phyloP scores from a whole-genome alignment of 148 eudicot genomes.

The Bassia scoparia region DNA sequence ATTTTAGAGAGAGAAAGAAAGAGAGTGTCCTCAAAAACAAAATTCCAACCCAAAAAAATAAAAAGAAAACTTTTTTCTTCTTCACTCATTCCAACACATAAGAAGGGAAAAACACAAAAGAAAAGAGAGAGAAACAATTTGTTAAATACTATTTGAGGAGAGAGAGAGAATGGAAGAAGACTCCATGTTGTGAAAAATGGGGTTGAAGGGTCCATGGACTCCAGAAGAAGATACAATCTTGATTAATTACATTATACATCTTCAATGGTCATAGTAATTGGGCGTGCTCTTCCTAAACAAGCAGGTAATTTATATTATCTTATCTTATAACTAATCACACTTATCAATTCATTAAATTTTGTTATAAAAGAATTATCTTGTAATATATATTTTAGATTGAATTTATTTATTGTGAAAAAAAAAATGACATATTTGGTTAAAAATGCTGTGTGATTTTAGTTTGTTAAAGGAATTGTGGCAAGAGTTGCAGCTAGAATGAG shows the following conservation, averaged over 20 bases:
- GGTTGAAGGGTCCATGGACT: constrained; percentile 50
- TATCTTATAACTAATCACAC: too few relatives aligned
- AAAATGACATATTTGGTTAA: background rate
- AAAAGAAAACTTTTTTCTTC: background rate
- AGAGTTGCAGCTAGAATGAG: constrained; percentile 74
- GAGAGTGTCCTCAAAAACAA: background rate
- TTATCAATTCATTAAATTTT: background rate
- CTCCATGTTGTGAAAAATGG: constrained; percentile 51
- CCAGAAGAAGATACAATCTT: constrained; percentile 43
- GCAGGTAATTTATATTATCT: constrained; percentile 28
- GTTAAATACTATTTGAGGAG: background rate
- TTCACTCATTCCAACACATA: background rate
- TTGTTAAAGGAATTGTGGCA: constrained; percentile 72
- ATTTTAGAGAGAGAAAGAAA: background rate
- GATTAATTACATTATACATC: constrained; percentile 27
- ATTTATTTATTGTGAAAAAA: background rate
- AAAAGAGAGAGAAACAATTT: constrained; percentile 3
- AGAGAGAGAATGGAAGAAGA: constrained; percentile 34
- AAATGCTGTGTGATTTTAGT: constrained; percentile 23
- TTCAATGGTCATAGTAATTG: constrained; percentile 38
- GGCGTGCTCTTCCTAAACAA: constrained; percentile 51
- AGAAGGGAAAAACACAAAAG: background rate
- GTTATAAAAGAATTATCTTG: background rate
- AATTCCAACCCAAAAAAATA: background rate
- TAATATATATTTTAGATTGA: background rate